Base-by-base conservation (phyloP, 176 grass and related monocot species). In the Secale cereale region DNA sequence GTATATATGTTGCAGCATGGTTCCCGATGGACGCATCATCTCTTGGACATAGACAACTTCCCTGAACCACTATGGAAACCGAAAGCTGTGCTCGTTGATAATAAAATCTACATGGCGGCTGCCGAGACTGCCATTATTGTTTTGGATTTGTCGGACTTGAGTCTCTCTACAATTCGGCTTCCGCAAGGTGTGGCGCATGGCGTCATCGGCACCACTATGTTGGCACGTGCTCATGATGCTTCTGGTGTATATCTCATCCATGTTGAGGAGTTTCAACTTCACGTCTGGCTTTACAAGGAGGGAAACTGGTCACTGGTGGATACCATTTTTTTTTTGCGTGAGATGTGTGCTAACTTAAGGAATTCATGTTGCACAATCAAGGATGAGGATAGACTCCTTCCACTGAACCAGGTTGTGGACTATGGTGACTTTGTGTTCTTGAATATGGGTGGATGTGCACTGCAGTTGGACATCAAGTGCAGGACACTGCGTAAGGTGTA, bases 61-160 rank as follows among this genome's bases (percentile, higher is more conserved):
- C 36, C 35, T 25, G 1, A 1, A 11, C 68, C 11, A 0, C 36
- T 0, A 0, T 6, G 11, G 13, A 0, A 15, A 25, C 12, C 2
- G 1, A 71, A 37, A 41, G 22, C 68, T 25, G 36, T 71, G 36
- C 68, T 71, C 0, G 68, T 26, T 11, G 35, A 3, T 22, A 71
- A 25, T n/a, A 71, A 71, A 71, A 71, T 71, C 13, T 71, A 71
- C 23, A 7, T 71, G 5, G 10, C 11, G 10, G 68, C 36, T 2
- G 35, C 20, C 2, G 4, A 14, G 22, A 14, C 1, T 10, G 10
- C 39, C 36, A 41, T 71, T n/a, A 14, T 71, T 40, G 68, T 41
- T 2, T n/a, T 41, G 36, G 67, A 70, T 70, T 39, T 70, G 33
- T n/a, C 0, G 20, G 4, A 19, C 67, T 39, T 10, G 33, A 70